Conservation (phyloP, 1,284 basidiomycete species). For the Pisolithus thermaeus region DNA sequence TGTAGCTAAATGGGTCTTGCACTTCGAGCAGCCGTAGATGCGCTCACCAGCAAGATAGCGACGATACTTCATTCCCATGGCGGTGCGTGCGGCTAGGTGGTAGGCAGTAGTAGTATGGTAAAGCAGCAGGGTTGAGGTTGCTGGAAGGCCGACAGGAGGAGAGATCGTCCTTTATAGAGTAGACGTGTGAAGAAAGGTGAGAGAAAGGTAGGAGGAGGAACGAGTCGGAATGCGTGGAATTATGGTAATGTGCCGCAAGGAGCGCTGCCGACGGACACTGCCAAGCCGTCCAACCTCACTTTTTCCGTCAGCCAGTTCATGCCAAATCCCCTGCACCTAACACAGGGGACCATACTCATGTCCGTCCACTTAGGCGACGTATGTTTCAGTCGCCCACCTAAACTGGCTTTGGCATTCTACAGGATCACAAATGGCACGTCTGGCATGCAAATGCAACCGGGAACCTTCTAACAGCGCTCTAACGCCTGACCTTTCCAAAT, state of each 20-base stretch:
- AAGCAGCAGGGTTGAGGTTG: not conserved
- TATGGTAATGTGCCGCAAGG: slow-evolving; percentile 3
- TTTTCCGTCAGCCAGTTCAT: no score
- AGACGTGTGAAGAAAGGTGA: no score
- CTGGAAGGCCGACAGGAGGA: not conserved
- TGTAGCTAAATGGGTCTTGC: slow-evolving; percentile 91
- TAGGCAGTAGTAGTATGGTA: not conserved
- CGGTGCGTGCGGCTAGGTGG: not conserved
- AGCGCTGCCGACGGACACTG: slow-evolving; percentile 4
- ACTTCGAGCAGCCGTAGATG: slow-evolving; percentile 87
- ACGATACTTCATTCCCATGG: slow-evolving; percentile 86
- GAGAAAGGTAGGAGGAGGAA: slow-evolving; percentile 2
- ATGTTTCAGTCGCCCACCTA: no score
- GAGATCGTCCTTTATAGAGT: slow-evolving; percentile 24
- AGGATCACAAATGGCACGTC: no score
- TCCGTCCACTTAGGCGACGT: no score
- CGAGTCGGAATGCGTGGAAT: slow-evolving; percentile 8
- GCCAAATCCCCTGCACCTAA: no score
- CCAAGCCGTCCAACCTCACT: no score
- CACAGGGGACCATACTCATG: no score
- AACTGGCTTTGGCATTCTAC: no score
- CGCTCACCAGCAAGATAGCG: slow-evolving; percentile 84
- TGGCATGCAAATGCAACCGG: not conserved
- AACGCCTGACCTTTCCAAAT: slow-evolving; percentile 16
- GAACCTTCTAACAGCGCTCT: slow-evolving; percentile 20